A percentile compares a stretch with the other conserved stretches of the same genome.
phyloP scores from a whole-genome alignment of 1,139 yeast genomes.

The Taphrina sp. region DNA sequence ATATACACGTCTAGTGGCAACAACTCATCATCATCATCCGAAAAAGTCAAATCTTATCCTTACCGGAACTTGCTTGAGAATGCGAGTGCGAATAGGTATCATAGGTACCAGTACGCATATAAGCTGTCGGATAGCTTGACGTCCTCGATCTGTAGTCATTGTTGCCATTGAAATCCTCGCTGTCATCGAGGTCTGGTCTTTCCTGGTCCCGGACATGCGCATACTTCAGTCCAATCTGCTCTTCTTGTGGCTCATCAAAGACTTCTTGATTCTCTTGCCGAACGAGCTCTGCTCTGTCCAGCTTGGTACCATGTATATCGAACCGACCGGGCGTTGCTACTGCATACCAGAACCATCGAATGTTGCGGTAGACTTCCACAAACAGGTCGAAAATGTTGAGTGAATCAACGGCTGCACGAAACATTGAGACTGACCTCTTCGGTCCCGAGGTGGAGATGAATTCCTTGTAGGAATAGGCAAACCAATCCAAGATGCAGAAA shows the following conservation, averaged over 20 bases:
- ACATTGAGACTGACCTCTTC: constrained; percentile 10
- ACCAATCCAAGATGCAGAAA: constrained; percentile 20
- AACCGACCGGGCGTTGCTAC: constrained; percentile 7
- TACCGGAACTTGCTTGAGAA: no score
- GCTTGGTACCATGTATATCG: constrained; percentile 10
- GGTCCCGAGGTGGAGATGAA: background rate
- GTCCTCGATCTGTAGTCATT: no score
- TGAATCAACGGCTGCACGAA: constrained; percentile 14
- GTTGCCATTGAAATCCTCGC: no score
- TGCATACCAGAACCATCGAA: constrained; percentile 21
- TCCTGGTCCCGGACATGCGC: no score
- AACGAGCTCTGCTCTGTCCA: constrained; percentile 13
- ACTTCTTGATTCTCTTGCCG: constrained; percentile 16
- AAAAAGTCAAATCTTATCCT: no score
- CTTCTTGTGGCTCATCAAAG: background rate
- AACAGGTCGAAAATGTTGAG: constrained; percentile 17
- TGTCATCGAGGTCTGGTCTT: no score
- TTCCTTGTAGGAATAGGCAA: constrained; percentile 17
- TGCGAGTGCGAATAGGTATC: no score
- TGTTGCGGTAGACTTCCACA: constrained; percentile 19
- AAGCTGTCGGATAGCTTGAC: no score
- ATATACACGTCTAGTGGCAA: no score
- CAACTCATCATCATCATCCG: no score
- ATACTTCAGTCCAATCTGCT: constrained; percentile 5
- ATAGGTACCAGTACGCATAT: no score